Percentiles rank a stretch among this genome's conserved stretches.
Evolutionary conservation across 1,139 yeast genomes (phyloP).

Genomic region (Saccharomyces hybrid): DNA sequence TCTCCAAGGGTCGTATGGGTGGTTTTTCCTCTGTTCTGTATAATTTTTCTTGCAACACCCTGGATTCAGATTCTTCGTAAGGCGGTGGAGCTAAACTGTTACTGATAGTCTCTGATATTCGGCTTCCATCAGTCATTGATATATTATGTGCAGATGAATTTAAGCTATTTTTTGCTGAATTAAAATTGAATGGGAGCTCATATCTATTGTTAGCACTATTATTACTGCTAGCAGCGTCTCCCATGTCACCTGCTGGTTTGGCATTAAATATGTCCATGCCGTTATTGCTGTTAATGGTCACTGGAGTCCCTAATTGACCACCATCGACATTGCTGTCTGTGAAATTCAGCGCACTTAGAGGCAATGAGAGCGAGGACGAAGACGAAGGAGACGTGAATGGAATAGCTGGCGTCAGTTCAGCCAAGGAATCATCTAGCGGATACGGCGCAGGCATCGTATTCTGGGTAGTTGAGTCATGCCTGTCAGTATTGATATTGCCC

Average conservation of each 20-base stretch:
- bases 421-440: slow-evolving; percentile 10
- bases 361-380: not conserved
- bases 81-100: slow-evolving; percentile 14
- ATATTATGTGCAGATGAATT: not conserved
- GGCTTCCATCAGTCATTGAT: not conserved
- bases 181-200: not conserved
- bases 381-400: not conserved
- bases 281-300: slow-evolving; percentile 2
- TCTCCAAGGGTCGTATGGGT: not conserved
- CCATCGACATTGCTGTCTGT: not conserved
- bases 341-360: not conserved
- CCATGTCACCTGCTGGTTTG: not conserved
- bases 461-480: slow-evolving; percentile 3
- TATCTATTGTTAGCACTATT: not conserved
- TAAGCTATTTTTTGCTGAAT: slow-evolving; percentile 3
- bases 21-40: slow-evolving; percentile 11
- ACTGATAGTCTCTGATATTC: slow-evolving; percentile 1
- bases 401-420: not conserved
- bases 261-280: not conserved
- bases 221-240: not conserved
- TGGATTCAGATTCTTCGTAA: slow-evolving; percentile 13
- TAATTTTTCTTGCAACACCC: slow-evolving; percentile 15
- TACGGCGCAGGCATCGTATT: slow-evolving; percentile 13
- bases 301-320: slow-evolving; percentile 4
- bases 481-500: not conserved